Base-by-base conservation (phyloP, 768 basidiomycete species). In the Mrakia hoshinonis region DNA sequence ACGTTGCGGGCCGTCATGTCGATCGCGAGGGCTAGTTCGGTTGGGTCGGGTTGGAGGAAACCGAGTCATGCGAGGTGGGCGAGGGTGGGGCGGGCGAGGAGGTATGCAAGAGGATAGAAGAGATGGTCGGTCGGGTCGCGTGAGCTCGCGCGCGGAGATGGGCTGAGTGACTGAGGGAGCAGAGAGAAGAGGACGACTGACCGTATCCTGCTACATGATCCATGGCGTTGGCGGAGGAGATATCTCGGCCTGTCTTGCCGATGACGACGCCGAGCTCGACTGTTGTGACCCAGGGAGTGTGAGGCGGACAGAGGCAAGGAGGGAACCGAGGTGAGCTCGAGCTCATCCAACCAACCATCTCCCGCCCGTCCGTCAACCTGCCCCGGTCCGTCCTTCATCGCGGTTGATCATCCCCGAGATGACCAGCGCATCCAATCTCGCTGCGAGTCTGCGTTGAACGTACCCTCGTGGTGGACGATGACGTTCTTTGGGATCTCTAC, bases 241-340 rank as follows among this genome's bases (percentile, higher is more conserved):
- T 91, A 77, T 97, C 87, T 2, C 92, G 84, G 52, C 91, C 94
- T 5, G 81, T 80, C 81, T 89, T 91, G 67, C 93, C 93, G 71
- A 99, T 93, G 68, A 99, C 85, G n/a, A 99, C 86, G 26, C 93
- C 96, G 60, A 99, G 90, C 81, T 99, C 96, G 74, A 99, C 95
- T 83, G 89, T n/a, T n/a, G n/a, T n/a, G n/a, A n/a, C n/a, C n/a
- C n/a, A 20, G 0, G 49, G 31, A 29, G 10, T 20, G 38, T 13
- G 1, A 24, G 34, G 51, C 18, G 26, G 29, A 38, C 10, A 66
- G 4, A 13, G 4, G 36, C 13, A 10, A 22, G 13, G 20, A 39
- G 58, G 36, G 15, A 26, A 38, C 29, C 15, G 54, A 29, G 43
- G 22, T 43, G 36, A 62, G 36, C 20, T 62, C 38, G 34, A 43